A percentile compares a stretch with the other conserved stretches of the same genome.
Conservation (phyloP, 1,284 basidiomycete genomes). For the Fomitopsis betulina region DNA sequence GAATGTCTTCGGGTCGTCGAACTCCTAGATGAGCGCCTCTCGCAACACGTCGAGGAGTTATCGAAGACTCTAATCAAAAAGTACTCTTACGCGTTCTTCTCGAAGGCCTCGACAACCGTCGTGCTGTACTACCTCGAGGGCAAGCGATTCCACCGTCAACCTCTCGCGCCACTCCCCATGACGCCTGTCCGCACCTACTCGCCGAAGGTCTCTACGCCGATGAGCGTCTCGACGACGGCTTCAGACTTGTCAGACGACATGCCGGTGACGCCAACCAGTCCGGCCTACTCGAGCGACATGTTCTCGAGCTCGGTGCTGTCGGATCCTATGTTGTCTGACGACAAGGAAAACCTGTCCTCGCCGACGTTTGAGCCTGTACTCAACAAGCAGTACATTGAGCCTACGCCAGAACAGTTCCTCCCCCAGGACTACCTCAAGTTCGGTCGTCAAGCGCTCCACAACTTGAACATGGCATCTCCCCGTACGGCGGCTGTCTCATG, state of each 20-base stretch:
- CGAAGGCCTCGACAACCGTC: constrained; percentile 88
- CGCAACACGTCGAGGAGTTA: constrained; percentile 82
- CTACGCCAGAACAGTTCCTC: constrained; percentile 67
- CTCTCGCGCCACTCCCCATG: constrained; percentile 53
- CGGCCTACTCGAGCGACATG: constrained; percentile 37
- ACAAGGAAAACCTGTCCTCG: constrained; percentile 73
- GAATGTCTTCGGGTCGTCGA: constrained; percentile 78
- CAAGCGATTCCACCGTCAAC: constrained; percentile 56
- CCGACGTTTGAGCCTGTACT: constrained; percentile 61
- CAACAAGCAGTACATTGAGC: constrained; percentile 64
- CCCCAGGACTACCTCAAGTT: constrained; percentile 76
- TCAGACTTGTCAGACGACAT: constrained; percentile 79
- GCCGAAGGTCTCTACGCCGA: constrained; percentile 62
- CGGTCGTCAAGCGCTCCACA: constrained; percentile 70
- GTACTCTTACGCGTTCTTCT: constrained; percentile 94
- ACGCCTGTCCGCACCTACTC: constrained; percentile 62
- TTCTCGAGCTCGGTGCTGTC: constrained; percentile 39
- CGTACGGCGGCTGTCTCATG: constrained; percentile 53
- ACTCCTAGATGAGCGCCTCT: constrained; percentile 80
- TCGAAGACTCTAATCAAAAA: constrained; percentile 96
- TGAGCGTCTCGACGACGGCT: constrained; percentile 63
- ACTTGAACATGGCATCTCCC: constrained; percentile 52
- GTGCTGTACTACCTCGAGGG: constrained; percentile 89
- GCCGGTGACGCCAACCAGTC: constrained; percentile 74
- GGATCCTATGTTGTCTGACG: constrained; percentile 42